Evolutionary conservation across 768 basidiomycete genomes (phyloP), one percentile per base, ranked within the genome.

Genomic region (Clitopilus passeckerianus): DNA sequence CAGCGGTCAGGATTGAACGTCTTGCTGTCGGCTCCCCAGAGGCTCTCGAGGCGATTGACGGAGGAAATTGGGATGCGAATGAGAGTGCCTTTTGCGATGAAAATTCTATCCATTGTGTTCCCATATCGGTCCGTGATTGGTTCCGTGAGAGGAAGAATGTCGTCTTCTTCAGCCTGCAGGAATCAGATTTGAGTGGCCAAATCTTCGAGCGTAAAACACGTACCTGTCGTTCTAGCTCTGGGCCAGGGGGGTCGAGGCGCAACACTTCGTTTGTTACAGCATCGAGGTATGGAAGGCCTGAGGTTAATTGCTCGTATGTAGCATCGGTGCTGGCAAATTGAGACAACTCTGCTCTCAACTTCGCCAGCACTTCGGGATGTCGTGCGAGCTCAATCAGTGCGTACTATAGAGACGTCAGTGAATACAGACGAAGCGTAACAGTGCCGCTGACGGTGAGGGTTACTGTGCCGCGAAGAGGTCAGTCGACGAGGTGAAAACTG

Each of bases 21-120:
- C 24, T 62, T 69, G 16, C 77, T 75, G 53, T 79, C 76, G 1
- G 68, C 58, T 4, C 82, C 81, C 75, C 79, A 82, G 33, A 78
- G 59, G 5, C 59, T 66, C 14, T 65, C 59, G 6, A 74, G 71
- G 6, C 68, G 64, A 62, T 82, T 80, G 30, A 82, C 68, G 57
- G 62, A 64, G 14, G 65, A 62, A 50, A 79, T 67, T 0, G 78
- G 73, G 9, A 78, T 63, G 5, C 66, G 67, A 16, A 82, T 59
- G 4, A 63, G 56, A 1, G 75, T 72, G 41, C 76, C 78, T 53
- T 72, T 70, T 1, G 77, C 55, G 24, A 80, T 66, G 10, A 57
- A 57, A 24, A 79, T 61, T 10, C 61, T 62, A 44, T 71, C 61
- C 1, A 72, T 66, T 8, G 60, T 33, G 20, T 73, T 57, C 1